Conservation (phyloP, 2,329 filamentous ascomycete species). For the Talaromyces pinophilus region DNA sequence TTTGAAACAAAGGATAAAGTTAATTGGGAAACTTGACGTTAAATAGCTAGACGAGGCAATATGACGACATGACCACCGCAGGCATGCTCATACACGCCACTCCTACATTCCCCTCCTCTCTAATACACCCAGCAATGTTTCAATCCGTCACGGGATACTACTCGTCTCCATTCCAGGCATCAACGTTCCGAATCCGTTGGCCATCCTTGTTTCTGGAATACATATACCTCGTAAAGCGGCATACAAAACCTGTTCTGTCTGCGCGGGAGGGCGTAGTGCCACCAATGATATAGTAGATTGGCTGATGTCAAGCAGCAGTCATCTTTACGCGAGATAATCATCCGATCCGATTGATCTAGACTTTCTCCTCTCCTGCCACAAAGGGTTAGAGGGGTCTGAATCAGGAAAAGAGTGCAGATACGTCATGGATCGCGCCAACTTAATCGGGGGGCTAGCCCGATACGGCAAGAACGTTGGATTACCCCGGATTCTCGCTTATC, state of each 20-base stretch:
- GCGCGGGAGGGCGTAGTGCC: not conserved
- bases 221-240: not conserved
- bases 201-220: not conserved
- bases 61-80: not conserved
- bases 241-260: constrained; percentile 8
- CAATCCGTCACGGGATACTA: not conserved
- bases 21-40: not conserved
- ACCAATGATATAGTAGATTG: not conserved
- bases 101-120: not conserved
- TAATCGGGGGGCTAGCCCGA: not conserved
- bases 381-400: not conserved
- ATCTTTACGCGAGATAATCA: not conserved
- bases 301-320: constrained; percentile 12
- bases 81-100: not conserved
- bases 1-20: not conserved
- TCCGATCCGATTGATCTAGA: not conserved
- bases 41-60: constrained; percentile 3
- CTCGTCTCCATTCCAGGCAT: constrained; percentile 4
- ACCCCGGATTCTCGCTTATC: constrained; percentile 11
- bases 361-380: not conserved
- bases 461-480: not conserved
- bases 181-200: not conserved
- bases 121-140: not conserved
- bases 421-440: not conserved
- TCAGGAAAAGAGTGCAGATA: not conserved